Conservation (phyloP, 192 early-diverging fungal genomes). For the Dispira simplex region DNA sequence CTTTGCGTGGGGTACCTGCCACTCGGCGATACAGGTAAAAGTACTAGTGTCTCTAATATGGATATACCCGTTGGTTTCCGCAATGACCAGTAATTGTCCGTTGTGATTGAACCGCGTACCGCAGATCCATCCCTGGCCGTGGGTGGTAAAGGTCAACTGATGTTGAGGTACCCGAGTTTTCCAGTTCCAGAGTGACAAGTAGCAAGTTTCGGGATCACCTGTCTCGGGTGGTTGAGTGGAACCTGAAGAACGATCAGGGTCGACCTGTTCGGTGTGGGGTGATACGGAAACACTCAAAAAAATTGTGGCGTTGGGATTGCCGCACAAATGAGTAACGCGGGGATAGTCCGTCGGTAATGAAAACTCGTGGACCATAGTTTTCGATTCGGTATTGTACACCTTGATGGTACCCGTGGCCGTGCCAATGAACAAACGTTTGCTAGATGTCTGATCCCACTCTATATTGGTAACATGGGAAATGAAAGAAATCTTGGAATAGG, state of each 20-base stretch:
- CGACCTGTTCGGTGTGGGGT: slow-evolving; percentile 12
- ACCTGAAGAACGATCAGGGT: too few relatives aligned
- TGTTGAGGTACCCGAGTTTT: slow-evolving; percentile 26
- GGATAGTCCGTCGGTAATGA: slow-evolving; percentile 4
- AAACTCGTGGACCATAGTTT: slow-evolving; percentile 38
- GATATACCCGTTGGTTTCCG: slow-evolving; percentile 32
- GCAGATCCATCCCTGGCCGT: slow-evolving; percentile 16
- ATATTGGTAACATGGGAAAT: slow-evolving; percentile 8
- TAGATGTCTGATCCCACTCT: slow-evolving; percentile 8
- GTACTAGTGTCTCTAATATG: slow-evolving; percentile 37
- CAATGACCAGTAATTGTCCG: slow-evolving; percentile 38
- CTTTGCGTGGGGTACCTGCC: slow-evolving; percentile 23
- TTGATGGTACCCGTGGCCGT: slow-evolving; percentile 31
- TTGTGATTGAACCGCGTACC: slow-evolving; percentile 45
- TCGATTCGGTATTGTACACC: slow-evolving; percentile 35
- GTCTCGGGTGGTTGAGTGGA: too few relatives aligned
- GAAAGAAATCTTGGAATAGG: slow-evolving; percentile 21
- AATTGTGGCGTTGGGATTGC: slow-evolving; percentile 34
- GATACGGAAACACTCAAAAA: slow-evolving; percentile 31
- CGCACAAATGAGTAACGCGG: slow-evolving; percentile 29
- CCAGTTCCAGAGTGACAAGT: slow-evolving; percentile 32
- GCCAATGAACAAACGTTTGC: slow-evolving; percentile 29
- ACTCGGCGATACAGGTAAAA: slow-evolving; percentile 36
- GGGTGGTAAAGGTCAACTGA: not conserved
- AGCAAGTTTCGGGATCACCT: not conserved